Percentiles rank a stretch among this genome's conserved stretches.
Evolutionary conservation across 148 eudicot genomes (phyloP).

Genomic region (Chenopodium suecicum): DNA sequence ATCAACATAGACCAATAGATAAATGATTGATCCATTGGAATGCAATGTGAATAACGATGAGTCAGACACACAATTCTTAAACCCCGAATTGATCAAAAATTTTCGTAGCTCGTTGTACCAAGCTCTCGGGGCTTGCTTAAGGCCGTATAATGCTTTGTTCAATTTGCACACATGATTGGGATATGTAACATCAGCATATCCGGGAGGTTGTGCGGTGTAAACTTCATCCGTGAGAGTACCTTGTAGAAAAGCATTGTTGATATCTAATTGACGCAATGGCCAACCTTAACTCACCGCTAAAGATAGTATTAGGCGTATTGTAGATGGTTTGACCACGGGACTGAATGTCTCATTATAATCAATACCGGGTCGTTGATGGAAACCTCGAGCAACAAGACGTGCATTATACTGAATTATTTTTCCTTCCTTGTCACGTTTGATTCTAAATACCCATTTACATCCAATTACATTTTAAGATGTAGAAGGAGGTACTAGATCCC

Average conservation of each 20-base stretch:
- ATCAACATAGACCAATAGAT: neutral
- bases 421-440: neutral
- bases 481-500: neutral
- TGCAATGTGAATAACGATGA: neutral
- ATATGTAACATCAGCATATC: neutral
- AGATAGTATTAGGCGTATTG: neutral
- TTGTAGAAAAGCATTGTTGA: constrained; percentile 8
- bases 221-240: neutral
- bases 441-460: constrained; percentile 1
- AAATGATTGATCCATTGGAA: neutral
- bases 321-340: neutral
- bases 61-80: neutral
- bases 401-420: neutral
- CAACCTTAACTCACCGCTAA: neutral
- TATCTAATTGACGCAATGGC: neutral
- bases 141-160: neutral
- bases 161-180: neutral
- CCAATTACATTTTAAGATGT: neutral
- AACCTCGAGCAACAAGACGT: neutral
- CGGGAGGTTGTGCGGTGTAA: neutral
- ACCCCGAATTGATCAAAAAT: neutral
- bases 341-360: neutral
- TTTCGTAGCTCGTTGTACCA: neutral
- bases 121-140: constrained; percentile 7
- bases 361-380: neutral